Percentiles rank a stretch among this genome's conserved stretches.
phyloP scores from a whole-genome alignment of 805 yeast genomes.

The Wickerhamiella azymoides region DNA sequence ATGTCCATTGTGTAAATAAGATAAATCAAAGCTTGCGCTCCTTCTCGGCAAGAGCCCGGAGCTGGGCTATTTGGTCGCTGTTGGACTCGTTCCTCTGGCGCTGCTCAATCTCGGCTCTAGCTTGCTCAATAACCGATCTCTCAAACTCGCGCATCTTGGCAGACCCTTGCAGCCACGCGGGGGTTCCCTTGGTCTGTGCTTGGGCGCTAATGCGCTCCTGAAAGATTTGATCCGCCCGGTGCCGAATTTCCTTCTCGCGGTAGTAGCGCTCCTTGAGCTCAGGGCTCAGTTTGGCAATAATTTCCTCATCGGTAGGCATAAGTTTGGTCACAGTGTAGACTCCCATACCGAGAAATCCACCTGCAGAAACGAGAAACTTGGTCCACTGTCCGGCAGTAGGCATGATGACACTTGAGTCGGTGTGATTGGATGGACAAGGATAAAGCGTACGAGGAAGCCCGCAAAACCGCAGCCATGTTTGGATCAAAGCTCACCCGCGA shows the following conservation, averaged over 20 bases:
- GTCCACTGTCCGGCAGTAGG: constrained; percentile 19
- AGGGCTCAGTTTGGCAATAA: constrained; percentile 63
- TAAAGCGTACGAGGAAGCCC: constrained; percentile 4
- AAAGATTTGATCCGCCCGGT: constrained; percentile 16
- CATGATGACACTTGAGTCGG: constrained; percentile 10
- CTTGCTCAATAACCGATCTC: constrained; percentile 17
- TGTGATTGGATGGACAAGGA: constrained; percentile 7
- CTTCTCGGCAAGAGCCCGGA: constrained; percentile 17
- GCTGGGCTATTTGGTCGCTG: constrained; percentile 14
- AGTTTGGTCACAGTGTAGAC: constrained; percentile 54
- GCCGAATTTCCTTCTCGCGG: constrained; percentile 29
- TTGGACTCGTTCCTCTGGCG: constrained; percentile 9
- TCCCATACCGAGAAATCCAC: constrained; percentile 51
- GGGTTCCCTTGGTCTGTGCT: constrained; percentile 15
- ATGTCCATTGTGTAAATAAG: too few relatives aligned
- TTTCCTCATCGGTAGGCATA: constrained; percentile 74
- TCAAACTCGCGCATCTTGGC: constrained; percentile 20
- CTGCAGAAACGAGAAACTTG: constrained; percentile 36
- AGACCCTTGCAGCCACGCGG: constrained; percentile 23
- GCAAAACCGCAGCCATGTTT: constrained; percentile 1
- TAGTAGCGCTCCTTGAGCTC: constrained; percentile 69
- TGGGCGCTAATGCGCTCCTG: constrained; percentile 14
- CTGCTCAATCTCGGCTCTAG: constrained; percentile 16
- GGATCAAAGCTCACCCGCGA: not conserved
- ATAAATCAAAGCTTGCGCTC: constrained; percentile 12